A percentile compares a stretch with the other conserved stretches of the same genome.
These are phyloP conservation scores for Penicillium sp. DNA, from an alignment of 2,329 filamentous ascomycete species.

Conservation along the genomic window DNA sequence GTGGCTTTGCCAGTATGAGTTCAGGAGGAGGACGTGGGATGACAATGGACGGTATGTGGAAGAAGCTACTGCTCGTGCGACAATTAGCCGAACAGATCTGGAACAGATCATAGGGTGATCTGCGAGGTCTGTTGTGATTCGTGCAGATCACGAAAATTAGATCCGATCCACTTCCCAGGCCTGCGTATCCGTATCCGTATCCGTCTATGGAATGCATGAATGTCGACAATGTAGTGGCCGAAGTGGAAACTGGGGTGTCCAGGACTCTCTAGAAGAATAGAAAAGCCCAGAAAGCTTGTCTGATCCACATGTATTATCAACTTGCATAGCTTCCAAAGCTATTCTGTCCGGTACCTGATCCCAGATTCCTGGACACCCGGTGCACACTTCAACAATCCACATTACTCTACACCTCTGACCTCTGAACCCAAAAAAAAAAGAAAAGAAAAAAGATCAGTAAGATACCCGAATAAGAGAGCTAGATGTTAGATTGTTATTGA, in stretches of 20 bases:
- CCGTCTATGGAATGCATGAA: neutral
- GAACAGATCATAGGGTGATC: neutral
- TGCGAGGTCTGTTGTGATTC: neutral
- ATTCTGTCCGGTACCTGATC: too few species aligned
- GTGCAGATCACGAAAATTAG: neutral
- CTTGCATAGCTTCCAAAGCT: too few species aligned
- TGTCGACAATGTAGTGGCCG: neutral
- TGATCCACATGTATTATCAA: too few species aligned
- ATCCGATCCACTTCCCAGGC: neutral
- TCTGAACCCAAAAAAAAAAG: neutral
- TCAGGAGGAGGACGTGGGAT: conserved; percentile 57
- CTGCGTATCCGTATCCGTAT: neutral
- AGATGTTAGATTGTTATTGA: neutral
- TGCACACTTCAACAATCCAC: neutral
- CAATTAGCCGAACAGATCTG: neutral
- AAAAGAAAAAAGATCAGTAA: neutral
- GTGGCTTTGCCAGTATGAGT: conserved; percentile 62
- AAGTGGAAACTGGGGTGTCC: neutral
- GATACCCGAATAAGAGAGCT: too few species aligned
- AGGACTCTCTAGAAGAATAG: neutral
- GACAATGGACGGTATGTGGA: conserved; percentile 65
- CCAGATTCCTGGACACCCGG: too few species aligned
- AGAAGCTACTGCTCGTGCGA: conserved; percentile 48
- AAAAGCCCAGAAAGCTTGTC: neutral
- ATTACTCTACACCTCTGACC: neutral